A percentile compares a stretch with the other conserved stretches of the same genome.
phyloP scores from a whole-genome alignment of 345 rosid genomes.

The Syzygium oleosum region DNA sequence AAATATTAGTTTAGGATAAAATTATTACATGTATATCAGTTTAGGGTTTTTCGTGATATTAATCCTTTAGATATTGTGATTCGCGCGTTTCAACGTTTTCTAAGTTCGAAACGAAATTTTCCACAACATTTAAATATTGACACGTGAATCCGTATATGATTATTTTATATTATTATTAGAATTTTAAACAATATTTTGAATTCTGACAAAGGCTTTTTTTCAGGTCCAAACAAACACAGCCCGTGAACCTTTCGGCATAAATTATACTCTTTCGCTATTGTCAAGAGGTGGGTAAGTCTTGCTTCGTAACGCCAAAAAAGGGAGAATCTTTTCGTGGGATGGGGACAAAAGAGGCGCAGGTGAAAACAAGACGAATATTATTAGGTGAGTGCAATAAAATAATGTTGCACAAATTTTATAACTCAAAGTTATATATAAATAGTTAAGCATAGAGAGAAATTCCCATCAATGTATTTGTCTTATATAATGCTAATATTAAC shows the following conservation, averaged over 20 bases:
- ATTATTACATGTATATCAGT: fast-evolving
- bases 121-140: fast-evolving
- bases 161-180: not conserved
- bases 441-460: not conserved
- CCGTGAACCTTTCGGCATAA: not conserved
- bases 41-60: fast-evolving
- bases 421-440: not conserved
- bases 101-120: not conserved
- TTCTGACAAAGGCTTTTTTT: not conserved
- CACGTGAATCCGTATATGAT: fast-evolving
- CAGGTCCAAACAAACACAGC: not conserved
- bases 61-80: not conserved
- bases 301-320: not conserved
- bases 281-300: not conserved
- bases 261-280: not conserved
- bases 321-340: not conserved
- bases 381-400: not conserved
- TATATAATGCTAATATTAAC: not conserved
- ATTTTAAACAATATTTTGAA: not conserved
- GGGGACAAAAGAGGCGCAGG: not conserved
- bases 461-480: not conserved
- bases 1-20: fast-evolving
- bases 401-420: not conserved
- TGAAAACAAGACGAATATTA: not conserved
- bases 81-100: fast-evolving